phyloP scores from a whole-genome alignment of 306 rosid species.

The Vigna radiata region DNA sequence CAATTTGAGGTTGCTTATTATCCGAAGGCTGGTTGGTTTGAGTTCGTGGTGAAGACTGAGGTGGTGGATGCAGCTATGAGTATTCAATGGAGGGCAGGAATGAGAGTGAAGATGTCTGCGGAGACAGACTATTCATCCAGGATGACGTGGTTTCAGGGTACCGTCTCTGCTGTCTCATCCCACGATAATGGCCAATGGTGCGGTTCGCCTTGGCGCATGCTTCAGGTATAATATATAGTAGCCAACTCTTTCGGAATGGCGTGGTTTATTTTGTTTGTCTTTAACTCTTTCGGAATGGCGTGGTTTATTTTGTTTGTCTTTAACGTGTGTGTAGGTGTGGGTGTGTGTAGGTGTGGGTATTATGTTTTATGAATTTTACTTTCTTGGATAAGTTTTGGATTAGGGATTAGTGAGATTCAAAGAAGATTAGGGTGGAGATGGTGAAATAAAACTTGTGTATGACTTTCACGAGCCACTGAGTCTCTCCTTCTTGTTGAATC shows the following conservation, averaged over 20 bases:
- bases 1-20: conserved; percentile 75
- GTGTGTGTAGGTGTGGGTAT: too few relatives aligned
- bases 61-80: conserved; percentile 58
- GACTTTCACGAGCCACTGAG: not conserved
- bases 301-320: too few relatives aligned
- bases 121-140: conserved; percentile 74
- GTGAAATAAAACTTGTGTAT: conserved; percentile 10
- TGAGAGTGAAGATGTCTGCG: conserved; percentile 69
- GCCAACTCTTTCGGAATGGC: too few relatives aligned
- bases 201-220: conserved; percentile 76
- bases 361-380: not conserved
- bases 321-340: too few relatives aligned
- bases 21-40: conserved; percentile 69
- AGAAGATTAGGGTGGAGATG: not conserved
- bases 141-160: conserved; percentile 73
- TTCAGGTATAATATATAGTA: conserved; percentile 55
- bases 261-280: too few relatives aligned
- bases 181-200: conserved; percentile 52
- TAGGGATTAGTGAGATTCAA: not conserved
- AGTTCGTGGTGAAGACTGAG: conserved; percentile 72
- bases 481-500: not conserved
- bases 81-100: conserved; percentile 55
- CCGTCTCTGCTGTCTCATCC: conserved; percentile 42
- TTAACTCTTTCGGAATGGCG: too few relatives aligned
- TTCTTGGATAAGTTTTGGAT: not conserved